These are phyloP conservation scores for Coccomyxa sp. DNA, from an alignment of 139 green algal species.

Conservation along the genomic window DNA sequence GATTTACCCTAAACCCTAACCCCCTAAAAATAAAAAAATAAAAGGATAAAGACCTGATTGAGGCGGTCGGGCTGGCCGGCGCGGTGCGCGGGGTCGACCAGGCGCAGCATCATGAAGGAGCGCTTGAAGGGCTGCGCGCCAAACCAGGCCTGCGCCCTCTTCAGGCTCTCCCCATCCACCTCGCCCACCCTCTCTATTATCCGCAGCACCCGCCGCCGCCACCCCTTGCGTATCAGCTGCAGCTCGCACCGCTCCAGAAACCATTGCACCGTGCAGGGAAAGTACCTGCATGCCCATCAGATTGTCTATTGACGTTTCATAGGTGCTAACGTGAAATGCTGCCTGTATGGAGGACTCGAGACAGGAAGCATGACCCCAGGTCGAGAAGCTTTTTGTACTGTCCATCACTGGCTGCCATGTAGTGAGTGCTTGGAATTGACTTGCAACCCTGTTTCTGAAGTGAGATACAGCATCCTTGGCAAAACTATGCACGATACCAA, in stretches of 20 bases:
- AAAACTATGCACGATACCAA: no score
- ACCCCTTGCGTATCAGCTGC: slow-evolving; percentile 8
- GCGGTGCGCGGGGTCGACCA: slow-evolving; percentile 2
- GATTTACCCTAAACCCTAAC: not conserved
- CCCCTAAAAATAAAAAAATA: not conserved
- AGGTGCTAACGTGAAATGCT: no score
- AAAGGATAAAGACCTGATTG: slow-evolving; percentile 6
- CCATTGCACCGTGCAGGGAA: slow-evolving; percentile 26
- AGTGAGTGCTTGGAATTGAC: no score
- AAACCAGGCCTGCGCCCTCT: not conserved
- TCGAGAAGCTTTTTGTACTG: no score
- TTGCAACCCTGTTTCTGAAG: no score
- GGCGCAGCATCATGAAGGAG: slow-evolving; percentile 10
- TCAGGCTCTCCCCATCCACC: not conserved
- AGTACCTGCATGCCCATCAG: slow-evolving; percentile 11
- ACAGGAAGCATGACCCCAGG: no score
- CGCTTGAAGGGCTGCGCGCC: not conserved
- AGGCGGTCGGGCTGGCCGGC: slow-evolving; percentile 11
- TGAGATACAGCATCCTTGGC: no score
- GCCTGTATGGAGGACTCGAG: no score
- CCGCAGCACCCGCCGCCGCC: slow-evolving; percentile 1
- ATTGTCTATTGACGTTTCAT: no score
- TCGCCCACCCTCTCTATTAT: not conserved
- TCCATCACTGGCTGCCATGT: no score
- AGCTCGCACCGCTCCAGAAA: slow-evolving; percentile 22